phyloP scores from a whole-genome alignment of 345 rosid genomes.

The Populus deltoides region DNA sequence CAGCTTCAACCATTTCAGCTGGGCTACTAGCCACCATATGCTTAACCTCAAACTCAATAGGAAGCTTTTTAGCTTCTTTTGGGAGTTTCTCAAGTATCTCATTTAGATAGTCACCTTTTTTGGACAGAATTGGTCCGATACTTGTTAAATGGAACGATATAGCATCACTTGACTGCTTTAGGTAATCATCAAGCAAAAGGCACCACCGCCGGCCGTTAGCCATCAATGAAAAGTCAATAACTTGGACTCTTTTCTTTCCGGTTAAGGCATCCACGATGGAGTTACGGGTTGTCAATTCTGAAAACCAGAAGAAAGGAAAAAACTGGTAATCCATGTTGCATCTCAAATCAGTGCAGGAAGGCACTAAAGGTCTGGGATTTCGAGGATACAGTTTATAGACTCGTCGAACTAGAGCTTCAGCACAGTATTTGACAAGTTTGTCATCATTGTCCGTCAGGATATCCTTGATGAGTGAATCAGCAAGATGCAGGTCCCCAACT shows the following conservation, averaged over 20 bases:
- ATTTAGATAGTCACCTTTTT: neutral
- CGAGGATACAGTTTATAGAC: constrained; percentile 18
- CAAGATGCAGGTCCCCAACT: constrained; percentile 51
- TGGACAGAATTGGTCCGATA: neutral
- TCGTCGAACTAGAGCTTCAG: constrained; percentile 66
- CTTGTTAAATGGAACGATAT: neutral
- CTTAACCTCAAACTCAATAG: constrained; percentile 16
- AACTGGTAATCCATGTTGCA: neutral
- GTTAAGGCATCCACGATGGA: neutral
- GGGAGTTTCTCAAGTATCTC: neutral
- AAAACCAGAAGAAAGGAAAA: constrained; percentile 50
- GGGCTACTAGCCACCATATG: constrained; percentile 50
- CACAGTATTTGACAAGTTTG: constrained; percentile 73
- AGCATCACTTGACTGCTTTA: neutral
- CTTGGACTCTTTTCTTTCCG: neutral
- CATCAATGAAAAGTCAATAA: neutral
- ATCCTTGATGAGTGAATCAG: constrained; percentile 54
- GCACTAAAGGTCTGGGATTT: constrained; percentile 9
- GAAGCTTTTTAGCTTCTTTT: neutral
- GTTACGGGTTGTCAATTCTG: neutral
- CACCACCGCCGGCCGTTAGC: neutral
- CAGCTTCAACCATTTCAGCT: constrained; percentile 74
- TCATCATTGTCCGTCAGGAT: constrained; percentile 47
- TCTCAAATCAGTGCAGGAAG: neutral
- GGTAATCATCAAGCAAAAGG: neutral